phyloP scores from a whole-genome alignment of 148 eudicot genomes.

The Spergularia bocconei region DNA sequence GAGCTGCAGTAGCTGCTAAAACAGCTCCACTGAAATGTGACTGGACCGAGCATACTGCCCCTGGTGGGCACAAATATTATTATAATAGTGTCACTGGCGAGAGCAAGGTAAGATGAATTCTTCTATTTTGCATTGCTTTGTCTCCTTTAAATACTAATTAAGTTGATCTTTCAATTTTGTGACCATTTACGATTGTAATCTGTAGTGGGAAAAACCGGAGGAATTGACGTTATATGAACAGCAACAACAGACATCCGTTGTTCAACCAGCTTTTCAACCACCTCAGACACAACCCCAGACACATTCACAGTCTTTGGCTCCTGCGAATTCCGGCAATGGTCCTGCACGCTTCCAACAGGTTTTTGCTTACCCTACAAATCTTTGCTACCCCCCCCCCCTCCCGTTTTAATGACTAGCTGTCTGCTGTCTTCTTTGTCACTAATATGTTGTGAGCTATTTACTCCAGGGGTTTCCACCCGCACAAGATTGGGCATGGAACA shows the following conservation, averaged over 20 bases:
- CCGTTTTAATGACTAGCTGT: background rate
- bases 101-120: constrained; percentile 68
- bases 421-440: background rate
- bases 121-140: background rate
- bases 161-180: background rate
- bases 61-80: constrained; percentile 90
- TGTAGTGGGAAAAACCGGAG: constrained; percentile 89
- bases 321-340: constrained; percentile 40
- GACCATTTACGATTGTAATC: background rate
- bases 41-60: constrained; percentile 96
- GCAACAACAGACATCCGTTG: constrained; percentile 41
- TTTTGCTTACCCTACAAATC: background rate
- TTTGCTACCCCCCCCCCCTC: background rate
- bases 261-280: constrained; percentile 28
- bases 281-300: constrained; percentile 41
- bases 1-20: constrained; percentile 30
- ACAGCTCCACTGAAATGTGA: constrained; percentile 50
- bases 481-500: constrained; percentile 88
- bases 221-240: constrained; percentile 63
- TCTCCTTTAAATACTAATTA: background rate
- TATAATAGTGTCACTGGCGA: constrained; percentile 78
- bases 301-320: constrained; percentile 43
- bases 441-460: constrained; percentile 1
- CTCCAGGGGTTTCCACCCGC: constrained; percentile 52
- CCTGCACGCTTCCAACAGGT: constrained; percentile 63